A percentile compares a stretch with the other conserved stretches of the same genome.
phyloP scores from a whole-genome alignment of 148 eudicot genomes.

The Pouteria glomerata region DNA sequence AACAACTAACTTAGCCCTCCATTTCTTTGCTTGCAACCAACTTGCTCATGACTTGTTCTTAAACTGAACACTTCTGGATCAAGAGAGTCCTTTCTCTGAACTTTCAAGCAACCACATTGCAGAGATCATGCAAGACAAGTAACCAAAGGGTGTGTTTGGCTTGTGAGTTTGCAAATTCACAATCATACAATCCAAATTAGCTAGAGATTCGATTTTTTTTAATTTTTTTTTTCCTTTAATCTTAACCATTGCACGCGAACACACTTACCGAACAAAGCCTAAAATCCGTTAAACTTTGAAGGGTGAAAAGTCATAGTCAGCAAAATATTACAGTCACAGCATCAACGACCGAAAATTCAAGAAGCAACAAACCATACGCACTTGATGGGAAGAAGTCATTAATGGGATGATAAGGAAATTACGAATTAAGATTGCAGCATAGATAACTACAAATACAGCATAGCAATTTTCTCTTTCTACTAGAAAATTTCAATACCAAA shows the following conservation, averaged over 20 bases:
- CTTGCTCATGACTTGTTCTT: neutral
- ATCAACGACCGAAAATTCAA: neutral
- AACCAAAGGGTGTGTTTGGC: no score
- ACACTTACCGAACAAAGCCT: no score
- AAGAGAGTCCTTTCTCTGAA: neutral
- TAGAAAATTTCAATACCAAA: neutral
- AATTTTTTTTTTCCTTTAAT: no score
- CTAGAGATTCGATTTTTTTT: no score
- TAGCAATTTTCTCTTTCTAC: neutral
- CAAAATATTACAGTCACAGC: no score
- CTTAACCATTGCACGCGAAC: no score
- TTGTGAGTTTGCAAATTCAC: no score
- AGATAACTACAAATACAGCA: slow-evolving; percentile 4
- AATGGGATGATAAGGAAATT: neutral
- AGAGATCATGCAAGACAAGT: slow-evolving; percentile 18
- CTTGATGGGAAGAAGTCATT: neutral
- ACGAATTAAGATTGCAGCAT: neutral
- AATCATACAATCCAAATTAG: no score
- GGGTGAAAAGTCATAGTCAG: no score
- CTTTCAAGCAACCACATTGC: neutral
- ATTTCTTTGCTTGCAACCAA: neutral
- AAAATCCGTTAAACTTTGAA: no score
- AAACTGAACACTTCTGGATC: neutral
- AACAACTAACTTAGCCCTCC: no score
- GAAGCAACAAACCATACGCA: neutral